phyloP scores from a whole-genome alignment of 2,329 filamentous ascomycete genomes.

The Helminthosporium solani region DNA sequence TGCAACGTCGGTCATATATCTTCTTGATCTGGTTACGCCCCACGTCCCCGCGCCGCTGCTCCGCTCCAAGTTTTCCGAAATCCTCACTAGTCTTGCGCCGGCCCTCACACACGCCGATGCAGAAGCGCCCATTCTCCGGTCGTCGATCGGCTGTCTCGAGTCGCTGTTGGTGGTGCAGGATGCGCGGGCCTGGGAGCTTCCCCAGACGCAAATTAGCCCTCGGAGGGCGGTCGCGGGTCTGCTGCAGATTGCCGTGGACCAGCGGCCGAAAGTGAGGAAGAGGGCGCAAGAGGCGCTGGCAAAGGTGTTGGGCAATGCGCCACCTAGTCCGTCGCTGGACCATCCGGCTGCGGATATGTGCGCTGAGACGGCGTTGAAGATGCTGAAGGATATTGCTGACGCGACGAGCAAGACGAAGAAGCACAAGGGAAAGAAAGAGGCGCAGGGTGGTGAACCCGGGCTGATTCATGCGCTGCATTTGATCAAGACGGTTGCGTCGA shows the following conservation, averaged over 20 bases:
- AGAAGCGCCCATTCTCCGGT: slow-evolving; percentile 81
- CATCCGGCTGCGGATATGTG: slow-evolving; percentile 96
- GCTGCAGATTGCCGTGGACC: slow-evolving; percentile 80
- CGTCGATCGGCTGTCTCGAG: slow-evolving; percentile 90
- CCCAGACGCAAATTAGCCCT: slow-evolving; percentile 79
- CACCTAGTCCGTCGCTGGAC: slow-evolving; percentile 87
- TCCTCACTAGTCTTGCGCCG: slow-evolving; percentile 81
- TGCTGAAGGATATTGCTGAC: slow-evolving; percentile 73
- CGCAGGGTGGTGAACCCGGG: slow-evolving; percentile 70
- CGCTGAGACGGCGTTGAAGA: slow-evolving; percentile 83
- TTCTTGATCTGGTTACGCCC: slow-evolving; percentile 88
- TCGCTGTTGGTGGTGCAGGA: slow-evolving; percentile 90
- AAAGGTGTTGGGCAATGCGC: slow-evolving; percentile 78
- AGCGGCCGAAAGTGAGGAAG: slow-evolving; percentile 90
- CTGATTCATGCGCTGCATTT: slow-evolving; percentile 91
- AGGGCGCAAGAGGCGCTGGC: slow-evolving; percentile 85
- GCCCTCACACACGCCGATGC: slow-evolving; percentile 77
- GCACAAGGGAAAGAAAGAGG: slow-evolving; percentile 53
- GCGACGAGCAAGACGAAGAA: slow-evolving; percentile 71
- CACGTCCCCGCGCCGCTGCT: slow-evolving; percentile 83
- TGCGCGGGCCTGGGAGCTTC: slow-evolving; percentile 80
- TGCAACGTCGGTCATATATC: slow-evolving; percentile 84
- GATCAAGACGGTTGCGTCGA: slow-evolving; percentile 82
- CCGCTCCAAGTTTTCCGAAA: slow-evolving; percentile 91
- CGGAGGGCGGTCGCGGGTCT: slow-evolving; percentile 84